phyloP scores from a whole-genome alignment of 176 grass and related monocot genomes.

The Hyparrhenia diplandra region DNA sequence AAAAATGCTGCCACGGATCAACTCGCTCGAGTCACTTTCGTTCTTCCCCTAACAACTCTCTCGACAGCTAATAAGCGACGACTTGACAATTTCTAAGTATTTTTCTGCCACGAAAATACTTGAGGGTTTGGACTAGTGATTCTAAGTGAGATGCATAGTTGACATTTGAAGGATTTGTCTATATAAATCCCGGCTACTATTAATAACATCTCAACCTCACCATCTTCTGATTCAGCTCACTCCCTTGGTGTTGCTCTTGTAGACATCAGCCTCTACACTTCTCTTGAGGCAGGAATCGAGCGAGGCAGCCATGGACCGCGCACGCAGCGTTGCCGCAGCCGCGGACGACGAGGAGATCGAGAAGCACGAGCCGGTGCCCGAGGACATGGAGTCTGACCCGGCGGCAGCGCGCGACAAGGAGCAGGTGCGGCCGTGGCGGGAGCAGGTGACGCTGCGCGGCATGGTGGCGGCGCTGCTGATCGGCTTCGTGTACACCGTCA shows the following conservation, averaged over 20 bases:
- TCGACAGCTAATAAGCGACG: not conserved
- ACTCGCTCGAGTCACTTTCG: not conserved
- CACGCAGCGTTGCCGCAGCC: not conserved
- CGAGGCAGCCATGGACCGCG: not conserved
- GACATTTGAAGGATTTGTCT: constrained; percentile 20
- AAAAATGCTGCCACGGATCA: constrained; percentile 25
- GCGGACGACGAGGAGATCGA: constrained; percentile 21
- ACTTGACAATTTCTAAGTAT: not conserved
- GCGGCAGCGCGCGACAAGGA: constrained; percentile 8
- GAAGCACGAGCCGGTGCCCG: not conserved
- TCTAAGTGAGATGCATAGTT: not conserved
- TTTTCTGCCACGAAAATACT: not conserved
- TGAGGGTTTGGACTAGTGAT: not conserved
- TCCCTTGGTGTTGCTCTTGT: not conserved
- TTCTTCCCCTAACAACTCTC: not conserved
- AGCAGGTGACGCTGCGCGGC: constrained; percentile 69
- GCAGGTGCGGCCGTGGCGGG: constrained; percentile 54
- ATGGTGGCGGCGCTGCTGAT: constrained; percentile 55
- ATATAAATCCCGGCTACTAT: constrained; percentile 1
- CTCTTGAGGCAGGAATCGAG: not conserved
- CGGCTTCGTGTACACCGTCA: constrained; percentile 75
- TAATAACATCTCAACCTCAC: not conserved
- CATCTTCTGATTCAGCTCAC: not conserved
- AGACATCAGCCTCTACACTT: not conserved
- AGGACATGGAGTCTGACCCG: constrained; percentile 39